Conservation (phyloP, 2,329 filamentous ascomycete genomes). For the Lecanosticta acicola region DNA sequence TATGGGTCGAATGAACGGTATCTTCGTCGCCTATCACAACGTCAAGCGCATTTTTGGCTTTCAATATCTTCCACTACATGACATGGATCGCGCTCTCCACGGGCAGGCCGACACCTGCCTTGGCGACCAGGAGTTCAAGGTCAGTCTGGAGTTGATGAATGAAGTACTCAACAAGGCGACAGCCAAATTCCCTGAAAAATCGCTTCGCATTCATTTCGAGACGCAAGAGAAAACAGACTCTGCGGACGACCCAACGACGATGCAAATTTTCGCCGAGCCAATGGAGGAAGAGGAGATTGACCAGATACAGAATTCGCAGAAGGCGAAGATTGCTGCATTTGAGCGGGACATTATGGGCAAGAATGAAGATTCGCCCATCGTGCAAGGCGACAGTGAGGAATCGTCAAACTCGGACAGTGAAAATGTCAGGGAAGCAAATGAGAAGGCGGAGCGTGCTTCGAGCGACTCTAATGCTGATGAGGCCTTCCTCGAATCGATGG, state of each 20-base stretch:
- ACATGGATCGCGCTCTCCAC: slow-evolving; percentile 90
- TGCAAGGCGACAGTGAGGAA: neutral
- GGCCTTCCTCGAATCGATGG: slow-evolving; percentile 10
- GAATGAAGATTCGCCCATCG: slow-evolving; percentile 3
- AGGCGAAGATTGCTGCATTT: slow-evolving; percentile 61
- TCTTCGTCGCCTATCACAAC: slow-evolving; percentile 96
- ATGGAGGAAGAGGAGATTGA: slow-evolving; percentile 67
- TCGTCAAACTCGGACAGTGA: neutral
- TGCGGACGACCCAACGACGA: slow-evolving; percentile 45
- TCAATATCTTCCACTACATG: slow-evolving; percentile 79
- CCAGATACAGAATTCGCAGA: slow-evolving; percentile 63
- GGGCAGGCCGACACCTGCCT: slow-evolving; percentile 61
- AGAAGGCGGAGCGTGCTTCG: too few relatives aligned
- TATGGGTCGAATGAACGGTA: slow-evolving; percentile 97
- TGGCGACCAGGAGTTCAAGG: slow-evolving; percentile 74
- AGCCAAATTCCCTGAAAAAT: slow-evolving; percentile 62
- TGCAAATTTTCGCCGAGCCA: slow-evolving; percentile 88
- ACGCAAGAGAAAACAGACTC: slow-evolving; percentile 36
- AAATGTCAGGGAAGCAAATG: neutral
- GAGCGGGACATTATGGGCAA: slow-evolving; percentile 47
- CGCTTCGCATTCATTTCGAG: slow-evolving; percentile 41
- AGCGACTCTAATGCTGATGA: slow-evolving; percentile 5
- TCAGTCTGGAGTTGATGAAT: slow-evolving; percentile 74
- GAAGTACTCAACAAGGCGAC: slow-evolving; percentile 71
- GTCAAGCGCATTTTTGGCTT: slow-evolving; percentile 94